Evolutionary conservation across 805 yeast species (phyloP).

Genomic region (Sugiyamaella lignohabitans): DNA sequence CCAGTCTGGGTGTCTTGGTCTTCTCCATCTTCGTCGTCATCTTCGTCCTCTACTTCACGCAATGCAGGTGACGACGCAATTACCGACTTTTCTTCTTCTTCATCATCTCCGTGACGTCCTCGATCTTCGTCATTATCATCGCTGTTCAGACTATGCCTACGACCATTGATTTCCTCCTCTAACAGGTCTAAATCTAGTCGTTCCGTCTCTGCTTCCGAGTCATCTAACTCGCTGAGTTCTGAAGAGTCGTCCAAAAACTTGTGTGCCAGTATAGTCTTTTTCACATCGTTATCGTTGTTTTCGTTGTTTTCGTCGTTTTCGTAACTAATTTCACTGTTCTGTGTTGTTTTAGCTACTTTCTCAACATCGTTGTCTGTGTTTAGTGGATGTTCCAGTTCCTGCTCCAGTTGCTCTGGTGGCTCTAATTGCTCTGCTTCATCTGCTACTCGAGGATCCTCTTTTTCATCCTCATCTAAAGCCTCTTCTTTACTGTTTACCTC

Average conservation of each 20-base stretch:
- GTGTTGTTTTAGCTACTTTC: no score
- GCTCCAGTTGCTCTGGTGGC: no score
- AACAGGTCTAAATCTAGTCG: constrained; percentile 55
- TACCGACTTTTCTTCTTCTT: neutral
- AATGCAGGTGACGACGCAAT: neutral
- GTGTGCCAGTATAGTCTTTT: neutral
- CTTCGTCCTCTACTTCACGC: neutral
- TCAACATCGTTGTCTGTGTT: no score
- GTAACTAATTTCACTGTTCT: no score
- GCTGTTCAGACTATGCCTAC: neutral
- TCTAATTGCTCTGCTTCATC: no score
- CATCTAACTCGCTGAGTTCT: constrained; percentile 39
- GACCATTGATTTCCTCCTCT: constrained; percentile 29
- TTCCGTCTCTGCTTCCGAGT: constrained; percentile 90
- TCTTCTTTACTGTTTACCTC: neutral
- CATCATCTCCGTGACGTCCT: neutral
- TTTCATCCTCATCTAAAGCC: no score
- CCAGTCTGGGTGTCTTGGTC: no score
- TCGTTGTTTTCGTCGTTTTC: neutral
- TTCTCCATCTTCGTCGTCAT: neutral
- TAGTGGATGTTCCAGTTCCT: no score
- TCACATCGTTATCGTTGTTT: neutral
- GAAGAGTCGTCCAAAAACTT: constrained; percentile 28
- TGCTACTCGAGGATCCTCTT: no score
- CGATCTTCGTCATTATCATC: neutral